These are phyloP conservation scores for Discostella stelligera DNA, from an alignment of 352 stramenopile species.

Conservation along the genomic window DNA sequence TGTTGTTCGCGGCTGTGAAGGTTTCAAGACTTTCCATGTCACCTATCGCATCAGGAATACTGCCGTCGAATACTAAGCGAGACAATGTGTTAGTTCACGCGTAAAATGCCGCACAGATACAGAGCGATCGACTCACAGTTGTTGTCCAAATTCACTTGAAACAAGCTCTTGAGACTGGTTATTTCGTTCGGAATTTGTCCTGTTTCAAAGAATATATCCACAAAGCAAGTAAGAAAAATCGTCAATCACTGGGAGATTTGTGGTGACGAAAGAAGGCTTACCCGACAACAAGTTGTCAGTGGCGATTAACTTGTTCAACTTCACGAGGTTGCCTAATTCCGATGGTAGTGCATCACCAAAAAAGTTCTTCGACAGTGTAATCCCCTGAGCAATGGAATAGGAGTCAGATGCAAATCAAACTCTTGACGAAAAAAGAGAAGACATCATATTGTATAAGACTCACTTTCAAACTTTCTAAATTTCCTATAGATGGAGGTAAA, in stretches of 20 bases:
- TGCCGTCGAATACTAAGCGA: conserved; percentile 21
- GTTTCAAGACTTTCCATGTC: conserved; percentile 20
- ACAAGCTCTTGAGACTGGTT: conserved; percentile 12
- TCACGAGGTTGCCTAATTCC: conserved; percentile 13
- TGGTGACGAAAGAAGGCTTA: conserved; percentile 24
- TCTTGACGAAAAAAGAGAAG: not conserved
- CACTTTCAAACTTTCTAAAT: conserved; percentile 7
- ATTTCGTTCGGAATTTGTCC: conserved; percentile 34
- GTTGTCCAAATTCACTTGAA: conserved; percentile 23
- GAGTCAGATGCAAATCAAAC: not conserved
- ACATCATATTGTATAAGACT: not conserved
- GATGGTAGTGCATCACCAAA: conserved; percentile 23
- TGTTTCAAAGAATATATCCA: not conserved
- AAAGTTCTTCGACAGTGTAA: conserved; percentile 28
- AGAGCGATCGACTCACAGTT: conserved; percentile 21
- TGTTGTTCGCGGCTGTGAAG: conserved; percentile 29
- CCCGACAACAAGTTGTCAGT: conserved; percentile 27
- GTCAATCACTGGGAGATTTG: not conserved
- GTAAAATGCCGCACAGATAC: not conserved
- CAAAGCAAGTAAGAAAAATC: not conserved
- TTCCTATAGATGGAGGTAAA: conserved; percentile 9
- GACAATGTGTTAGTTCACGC: conserved; percentile 1
- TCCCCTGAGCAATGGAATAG: not conserved
- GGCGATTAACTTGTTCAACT: conserved; percentile 19
- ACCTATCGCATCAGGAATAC: conserved; percentile 18